Percentiles rank a stretch among this genome's conserved stretches.
These are phyloP conservation scores for Kregervanrija delftensis DNA, from an alignment of 805 yeast genomes.

Conservation along the genomic window DNA sequence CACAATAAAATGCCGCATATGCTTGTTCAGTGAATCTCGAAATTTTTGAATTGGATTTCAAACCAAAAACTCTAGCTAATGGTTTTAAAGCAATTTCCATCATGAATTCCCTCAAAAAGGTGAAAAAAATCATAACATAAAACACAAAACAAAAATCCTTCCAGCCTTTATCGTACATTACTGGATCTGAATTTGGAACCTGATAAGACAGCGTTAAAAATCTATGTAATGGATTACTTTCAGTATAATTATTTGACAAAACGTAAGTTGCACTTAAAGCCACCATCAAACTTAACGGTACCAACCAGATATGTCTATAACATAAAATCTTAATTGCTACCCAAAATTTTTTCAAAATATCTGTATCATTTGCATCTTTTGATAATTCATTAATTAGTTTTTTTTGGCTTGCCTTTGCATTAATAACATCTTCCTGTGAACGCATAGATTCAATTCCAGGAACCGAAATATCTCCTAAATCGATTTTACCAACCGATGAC, in stretches of 20 bases:
- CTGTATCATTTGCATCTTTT: conserved; percentile 37
- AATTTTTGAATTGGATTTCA: conserved; percentile 48
- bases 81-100: conserved; percentile 83
- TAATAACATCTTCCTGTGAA: conserved; percentile 36
- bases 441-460: conserved; percentile 64
- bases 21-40: conserved; percentile 91
- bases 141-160: conserved; percentile 76
- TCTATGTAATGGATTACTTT: conserved; percentile 53
- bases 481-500: conserved; percentile 70
- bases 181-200: conserved; percentile 49
- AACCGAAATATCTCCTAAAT: conserved; percentile 66
- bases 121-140: conserved; percentile 79
- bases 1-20: conserved; percentile 76
- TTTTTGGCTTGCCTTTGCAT: conserved; percentile 29
- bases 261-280: conserved; percentile 38
- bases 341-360: conserved; percentile 48
- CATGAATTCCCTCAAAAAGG: conserved; percentile 82
- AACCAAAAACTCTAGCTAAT: conserved; percentile 47
- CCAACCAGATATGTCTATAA: conserved; percentile 64
- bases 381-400: conserved; percentile 20
- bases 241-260: conserved; percentile 50
- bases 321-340: conserved; percentile 52
- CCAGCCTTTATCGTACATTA: conserved; percentile 74
- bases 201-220: conserved; percentile 63
- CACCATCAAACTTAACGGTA: conserved; percentile 47